phyloP scores from a whole-genome alignment of 2,329 filamentous ascomycete genomes.

The Ophiostoma ips region DNA sequence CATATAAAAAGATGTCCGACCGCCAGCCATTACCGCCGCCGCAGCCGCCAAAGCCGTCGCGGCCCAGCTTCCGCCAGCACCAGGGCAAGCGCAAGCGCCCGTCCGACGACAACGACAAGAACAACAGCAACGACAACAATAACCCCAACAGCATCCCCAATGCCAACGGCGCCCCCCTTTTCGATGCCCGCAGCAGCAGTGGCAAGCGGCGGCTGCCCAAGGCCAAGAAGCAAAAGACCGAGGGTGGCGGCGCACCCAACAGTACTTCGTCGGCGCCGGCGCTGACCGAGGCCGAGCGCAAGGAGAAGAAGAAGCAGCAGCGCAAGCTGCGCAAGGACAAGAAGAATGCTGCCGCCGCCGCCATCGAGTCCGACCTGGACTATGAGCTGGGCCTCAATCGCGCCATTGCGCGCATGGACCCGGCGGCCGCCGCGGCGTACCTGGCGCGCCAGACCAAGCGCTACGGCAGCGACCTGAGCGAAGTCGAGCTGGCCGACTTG shows the following conservation, averaged over 20 bases:
- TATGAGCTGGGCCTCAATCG: slow-evolving; percentile 64
- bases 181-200: background rate
- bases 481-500: slow-evolving; percentile 72
- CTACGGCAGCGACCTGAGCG: slow-evolving; percentile 68
- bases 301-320: slow-evolving; percentile 7
- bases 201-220: background rate
- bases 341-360: too few relatives aligned
- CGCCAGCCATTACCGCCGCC: slow-evolving; percentile 5
- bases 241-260: slow-evolving; percentile 11
- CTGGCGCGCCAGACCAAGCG: slow-evolving; percentile 64
- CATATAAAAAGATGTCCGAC: slow-evolving; percentile 3
- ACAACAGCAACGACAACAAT: background rate
- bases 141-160: background rate
- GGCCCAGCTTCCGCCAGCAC: slow-evolving; percentile 1
- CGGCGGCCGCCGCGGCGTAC: slow-evolving; percentile 69
- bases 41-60: slow-evolving; percentile 5
- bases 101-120: background rate
- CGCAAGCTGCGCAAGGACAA: slow-evolving; percentile 13
- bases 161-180: slow-evolving; percentile 2
- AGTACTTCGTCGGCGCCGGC: too few relatives aligned
- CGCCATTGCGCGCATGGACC: slow-evolving; percentile 71
- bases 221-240: slow-evolving; percentile 9
- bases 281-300: slow-evolving; percentile 4
- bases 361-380: slow-evolving; percentile 44
- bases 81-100: slow-evolving; percentile 9